Evolutionary conservation across 2,329 filamentous ascomycete species (phyloP).

Genomic region (Aspergillus pseudoglaucus): DNA sequence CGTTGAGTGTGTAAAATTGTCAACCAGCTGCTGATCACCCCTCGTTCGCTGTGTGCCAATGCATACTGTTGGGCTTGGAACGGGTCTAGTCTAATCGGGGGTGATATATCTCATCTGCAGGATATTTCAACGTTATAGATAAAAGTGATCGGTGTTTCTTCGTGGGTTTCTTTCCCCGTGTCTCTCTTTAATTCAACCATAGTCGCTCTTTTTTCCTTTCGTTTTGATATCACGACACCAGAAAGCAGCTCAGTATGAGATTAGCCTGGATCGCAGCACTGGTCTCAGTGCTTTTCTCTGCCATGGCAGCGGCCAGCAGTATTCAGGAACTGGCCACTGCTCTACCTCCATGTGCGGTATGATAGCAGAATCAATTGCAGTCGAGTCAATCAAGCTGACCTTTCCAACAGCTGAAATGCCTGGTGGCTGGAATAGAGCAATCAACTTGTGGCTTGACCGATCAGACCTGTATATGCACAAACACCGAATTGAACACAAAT

Average conservation of each 20-base stretch:
- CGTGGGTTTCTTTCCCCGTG: background rate
- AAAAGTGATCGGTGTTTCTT: background rate
- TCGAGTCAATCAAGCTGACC: slow-evolving; percentile 1
- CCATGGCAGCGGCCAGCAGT: slow-evolving; percentile 5
- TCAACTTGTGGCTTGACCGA: slow-evolving; percentile 34
- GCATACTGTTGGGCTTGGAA: background rate
- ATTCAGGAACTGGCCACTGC: slow-evolving; percentile 9
- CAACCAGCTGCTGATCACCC: background rate
- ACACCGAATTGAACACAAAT: slow-evolving; percentile 24
- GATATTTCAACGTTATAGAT: background rate
- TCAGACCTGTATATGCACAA: slow-evolving; percentile 35
- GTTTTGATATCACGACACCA: background rate
- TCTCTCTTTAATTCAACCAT: background rate
- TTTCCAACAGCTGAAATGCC: slow-evolving; percentile 16
- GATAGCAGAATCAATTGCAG: background rate
- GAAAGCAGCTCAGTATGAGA: slow-evolving; percentile 3
- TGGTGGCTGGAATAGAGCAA: slow-evolving; percentile 18
- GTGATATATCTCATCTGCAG: background rate
- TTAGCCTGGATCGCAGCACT: slow-evolving; percentile 3
- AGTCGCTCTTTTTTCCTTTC: background rate
- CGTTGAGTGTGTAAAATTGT: too few species aligned
- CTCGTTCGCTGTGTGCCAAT: background rate
- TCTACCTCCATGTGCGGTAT: slow-evolving; percentile 19
- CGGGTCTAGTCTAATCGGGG: background rate
- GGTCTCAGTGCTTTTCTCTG: slow-evolving; percentile 5